Percentiles rank a stretch among this genome's conserved stretches.
Conservation (phyloP, 2,329 filamentous ascomycete genomes). For the Ceratocystis harringtonii region DNA sequence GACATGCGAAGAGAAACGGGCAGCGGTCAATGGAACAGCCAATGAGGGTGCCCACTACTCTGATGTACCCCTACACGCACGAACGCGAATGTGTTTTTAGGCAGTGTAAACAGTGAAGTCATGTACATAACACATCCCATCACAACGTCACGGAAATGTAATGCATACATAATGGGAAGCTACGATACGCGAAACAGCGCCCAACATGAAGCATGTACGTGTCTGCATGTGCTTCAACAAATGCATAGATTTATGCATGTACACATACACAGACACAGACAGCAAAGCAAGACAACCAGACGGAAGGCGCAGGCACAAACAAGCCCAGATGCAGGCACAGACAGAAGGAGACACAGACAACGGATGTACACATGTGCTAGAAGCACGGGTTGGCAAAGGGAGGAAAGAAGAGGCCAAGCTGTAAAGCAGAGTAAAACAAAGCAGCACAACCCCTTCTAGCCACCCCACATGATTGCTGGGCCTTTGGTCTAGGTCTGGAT, state of each 20-base stretch:
- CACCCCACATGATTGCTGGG: background rate
- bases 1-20: background rate
- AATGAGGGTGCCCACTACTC: no score
- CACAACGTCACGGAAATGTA: background rate
- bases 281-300: background rate
- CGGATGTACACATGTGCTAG: background rate
- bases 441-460: background rate
- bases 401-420: background rate
- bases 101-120: background rate
- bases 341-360: background rate
- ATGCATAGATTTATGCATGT: background rate
- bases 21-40: background rate
- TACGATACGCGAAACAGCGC: background rate
- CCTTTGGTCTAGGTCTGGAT: background rate
- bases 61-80: no score
- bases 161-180: background rate
- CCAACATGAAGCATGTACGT: conserved; percentile 2
- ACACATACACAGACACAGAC: background rate
- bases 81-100: background rate
- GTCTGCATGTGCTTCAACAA: background rate
- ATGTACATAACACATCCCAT: background rate
- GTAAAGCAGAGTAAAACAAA: background rate
- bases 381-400: background rate
- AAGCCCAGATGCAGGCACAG: background rate
- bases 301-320: background rate